Conservation (phyloP, 805 yeast species). For the Tetrapisispora iriomotensis region DNA sequence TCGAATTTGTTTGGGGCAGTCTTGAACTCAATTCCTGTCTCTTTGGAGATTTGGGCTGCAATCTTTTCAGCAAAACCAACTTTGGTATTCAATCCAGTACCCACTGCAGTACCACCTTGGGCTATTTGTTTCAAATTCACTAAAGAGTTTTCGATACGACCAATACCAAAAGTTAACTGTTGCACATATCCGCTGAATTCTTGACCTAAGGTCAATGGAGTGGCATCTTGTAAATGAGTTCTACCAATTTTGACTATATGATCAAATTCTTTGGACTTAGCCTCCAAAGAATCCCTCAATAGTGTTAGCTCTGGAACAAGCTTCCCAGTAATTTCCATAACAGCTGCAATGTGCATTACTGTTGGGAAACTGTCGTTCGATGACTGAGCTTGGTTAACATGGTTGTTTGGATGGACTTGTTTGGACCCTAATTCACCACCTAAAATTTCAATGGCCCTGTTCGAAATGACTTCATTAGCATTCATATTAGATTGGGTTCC, state of each 20-base stretch:
- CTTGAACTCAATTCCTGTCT: slow-evolving; percentile 80
- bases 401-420: slow-evolving; percentile 95
- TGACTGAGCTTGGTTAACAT: slow-evolving; percentile 97
- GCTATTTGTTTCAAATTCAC: slow-evolving; percentile 76
- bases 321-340: slow-evolving; percentile 65
- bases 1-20: slow-evolving; percentile 99
- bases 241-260: slow-evolving; percentile 96
- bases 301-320: slow-evolving; percentile 72
- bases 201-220: slow-evolving; percentile 95
- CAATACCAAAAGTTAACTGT: slow-evolving; percentile 85
- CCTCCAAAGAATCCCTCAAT: slow-evolving; percentile 68
- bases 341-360: slow-evolving; percentile 99
- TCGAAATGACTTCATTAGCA: slow-evolving; percentile 96
- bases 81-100: slow-evolving; percentile 93
- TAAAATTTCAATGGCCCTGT: slow-evolving; percentile 92
- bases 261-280: slow-evolving; percentile 72
- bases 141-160: slow-evolving; percentile 67
- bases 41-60: slow-evolving; percentile 74
- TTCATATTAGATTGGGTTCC: slow-evolving; percentile 99
- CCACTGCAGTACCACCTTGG: slow-evolving; percentile 99
- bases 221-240: slow-evolving; percentile 98
- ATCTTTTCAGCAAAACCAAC: slow-evolving; percentile 81
- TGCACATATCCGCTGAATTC: slow-evolving; percentile 95
- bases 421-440: slow-evolving; percentile 92
- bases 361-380: slow-evolving; percentile 99